Base-by-base conservation (phyloP, 2,329 filamentous ascomycete species). In the Sclerotinia trifoliorum region DNA sequence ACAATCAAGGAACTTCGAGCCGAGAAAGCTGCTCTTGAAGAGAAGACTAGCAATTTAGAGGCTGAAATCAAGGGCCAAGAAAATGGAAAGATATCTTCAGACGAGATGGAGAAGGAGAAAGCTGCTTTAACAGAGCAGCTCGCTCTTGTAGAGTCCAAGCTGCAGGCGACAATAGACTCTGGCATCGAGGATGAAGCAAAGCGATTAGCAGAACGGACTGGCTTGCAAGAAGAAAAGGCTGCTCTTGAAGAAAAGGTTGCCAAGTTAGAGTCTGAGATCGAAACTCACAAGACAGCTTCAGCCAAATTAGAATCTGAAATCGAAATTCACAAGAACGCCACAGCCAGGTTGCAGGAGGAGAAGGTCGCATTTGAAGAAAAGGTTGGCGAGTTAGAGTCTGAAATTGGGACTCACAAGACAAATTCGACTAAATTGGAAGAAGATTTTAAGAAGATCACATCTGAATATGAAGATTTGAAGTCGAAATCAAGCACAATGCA, bases 61-160 rank as follows among this genome's bases (percentile, higher is more conserved):
- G 86, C 87, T 71, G 88, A 95, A 76, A 83, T 95, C 95, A 73
- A 88, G 86, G 77, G 86, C 88, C 73, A 89, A 96, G 80, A 83
- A 86, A 67, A 26, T 42, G 19, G 46, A 8, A 39, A 62, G 21
- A 35, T 32, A 39, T 46, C 29, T 51, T 62, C 60, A 5, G 29
- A 62, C 15, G 46, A 51, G 39, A 51, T 19, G 5, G 46, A 51
- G 32, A 51, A 62, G 15, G 29, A 51, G 46, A 51, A 39, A 32
- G n/a, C 60, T 39, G 46, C 29, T 26, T 17, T 62, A 26, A 26
- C 35, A 8, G 46, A 39, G 4, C 46, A 26, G 48, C 29, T 62
- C n/a, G 58, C 29, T 29, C n/a, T 11, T 13, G 26, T 62, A n/a
- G 44, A 62, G 29, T 62, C 58, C 32, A 24, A 62, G 32, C 29